Base-by-base conservation (phyloP, 1,284 basidiomycete genomes). In the Termitomyces sp. region DNA sequence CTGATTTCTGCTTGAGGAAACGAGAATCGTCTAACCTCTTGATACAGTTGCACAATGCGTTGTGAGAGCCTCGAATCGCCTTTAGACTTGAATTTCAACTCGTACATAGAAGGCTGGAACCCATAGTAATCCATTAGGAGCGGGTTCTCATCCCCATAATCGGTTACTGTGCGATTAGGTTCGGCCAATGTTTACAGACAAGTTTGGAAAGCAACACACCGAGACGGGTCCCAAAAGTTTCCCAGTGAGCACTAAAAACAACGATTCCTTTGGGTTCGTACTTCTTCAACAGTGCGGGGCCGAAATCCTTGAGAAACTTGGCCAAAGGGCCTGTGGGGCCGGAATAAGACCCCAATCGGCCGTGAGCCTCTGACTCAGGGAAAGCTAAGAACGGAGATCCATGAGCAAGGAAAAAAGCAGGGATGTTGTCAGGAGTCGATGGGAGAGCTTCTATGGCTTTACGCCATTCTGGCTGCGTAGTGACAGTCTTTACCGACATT, bases 191-290 rank as follows among this genome's bases (percentile, higher is more conserved):
- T 59, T 39, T 51, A 24, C 18, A 16, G 16, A 8, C 14, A 41
- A 18, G 18, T 13, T 49, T 11, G 21, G 31, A n/a, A 35, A 33
- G 19, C 7, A 34, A 35, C 70, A 43, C 61, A 81, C 83, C 82
- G 43, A 81, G 68, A 39, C 77, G 75, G 64, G 82, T 78, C 5
- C 71, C 74, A 6, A 52, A 41, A 0, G 84, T 83, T 61, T 91
- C 88, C 86, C 86, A 90, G 61, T 90, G 88, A 14, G 88, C 88
- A 59, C 84, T 88, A 69, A 90, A 88, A 1, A 90, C 85, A 1
- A 90, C 78, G 52, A 90, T 84, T 10, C 78, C 87, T 63, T 81
- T 84, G 1, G 87, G 86, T 38, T 80, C 74, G 66, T 90, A 90
- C 65, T 89, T 89, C 50, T 79, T 64, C 45, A 88, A 61, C 26